These are phyloP conservation scores for Aspergillus luchuensis DNA, from an alignment of 2,329 filamentous ascomycete genomes.

Conservation along the genomic window DNA sequence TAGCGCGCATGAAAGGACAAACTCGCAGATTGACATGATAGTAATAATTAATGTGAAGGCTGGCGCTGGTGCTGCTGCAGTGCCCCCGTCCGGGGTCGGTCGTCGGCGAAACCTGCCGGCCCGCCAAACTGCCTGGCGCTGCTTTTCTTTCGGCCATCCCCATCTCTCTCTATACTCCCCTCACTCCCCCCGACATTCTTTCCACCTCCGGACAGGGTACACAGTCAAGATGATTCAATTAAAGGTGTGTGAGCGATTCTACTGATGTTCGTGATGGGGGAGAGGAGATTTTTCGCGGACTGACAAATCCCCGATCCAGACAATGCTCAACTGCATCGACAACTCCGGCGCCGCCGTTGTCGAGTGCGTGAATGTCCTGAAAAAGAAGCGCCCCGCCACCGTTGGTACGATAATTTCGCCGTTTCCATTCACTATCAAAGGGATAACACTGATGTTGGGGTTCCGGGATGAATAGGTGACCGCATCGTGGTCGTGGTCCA, in stretches of 20 bases:
- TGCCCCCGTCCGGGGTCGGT: slow-evolving; percentile 23
- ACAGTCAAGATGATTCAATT: slow-evolving; percentile 81
- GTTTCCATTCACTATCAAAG: background rate
- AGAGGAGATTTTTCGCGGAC: background rate
- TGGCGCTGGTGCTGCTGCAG: background rate
- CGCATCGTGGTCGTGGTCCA: slow-evolving; percentile 97
- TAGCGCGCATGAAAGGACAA: slow-evolving; percentile 14
- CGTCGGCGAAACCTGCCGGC: slow-evolving; percentile 30
- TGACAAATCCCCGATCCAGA: slow-evolving; percentile 54
- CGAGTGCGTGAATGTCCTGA: slow-evolving; percentile 91
- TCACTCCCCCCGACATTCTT: background rate
- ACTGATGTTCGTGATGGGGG: background rate
- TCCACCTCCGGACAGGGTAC: slow-evolving; percentile 26
- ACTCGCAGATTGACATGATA: too few relatives aligned
- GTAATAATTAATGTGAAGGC: too few relatives aligned
- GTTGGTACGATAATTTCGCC: slow-evolving; percentile 66
- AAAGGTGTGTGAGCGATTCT: slow-evolving; percentile 58
- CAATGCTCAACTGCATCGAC: slow-evolving; percentile 99
- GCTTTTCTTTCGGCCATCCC: slow-evolving; percentile 24
- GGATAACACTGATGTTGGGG: slow-evolving; percentile 9
- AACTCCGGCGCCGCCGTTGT: slow-evolving; percentile 97
- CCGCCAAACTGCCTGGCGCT: slow-evolving; percentile 12
- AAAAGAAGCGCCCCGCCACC: slow-evolving; percentile 80
- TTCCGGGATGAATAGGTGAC: slow-evolving; percentile 64
- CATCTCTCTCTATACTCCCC: slow-evolving; percentile 4